Conservation (phyloP, 2,329 filamentous ascomycete genomes). For the Diaporthe helianthi region DNA sequence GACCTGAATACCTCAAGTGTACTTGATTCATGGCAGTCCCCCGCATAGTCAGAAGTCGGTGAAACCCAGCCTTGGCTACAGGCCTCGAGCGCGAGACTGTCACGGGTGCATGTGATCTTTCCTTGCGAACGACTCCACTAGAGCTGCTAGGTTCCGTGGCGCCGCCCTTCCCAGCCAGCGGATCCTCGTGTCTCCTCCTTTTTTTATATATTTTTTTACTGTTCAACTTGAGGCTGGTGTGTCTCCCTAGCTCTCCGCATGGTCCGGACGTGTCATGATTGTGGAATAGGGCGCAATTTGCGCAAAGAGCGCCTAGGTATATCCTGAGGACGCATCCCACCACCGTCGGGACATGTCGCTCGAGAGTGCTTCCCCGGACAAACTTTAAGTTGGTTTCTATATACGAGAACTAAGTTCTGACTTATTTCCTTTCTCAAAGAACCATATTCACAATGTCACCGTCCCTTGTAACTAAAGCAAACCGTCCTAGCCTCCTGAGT, state of each 20-base stretch:
- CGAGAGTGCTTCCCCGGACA: not conserved
- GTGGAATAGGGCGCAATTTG: not conserved
- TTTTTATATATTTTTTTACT: too few species aligned
- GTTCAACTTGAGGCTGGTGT: not conserved
- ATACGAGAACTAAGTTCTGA: too few species aligned
- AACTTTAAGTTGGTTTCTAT: too few species aligned
- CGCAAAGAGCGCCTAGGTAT: not conserved
- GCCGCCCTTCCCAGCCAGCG: not conserved
- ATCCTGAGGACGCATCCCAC: not conserved
- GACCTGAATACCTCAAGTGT: not conserved
- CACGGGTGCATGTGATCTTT: conserved; percentile 21
- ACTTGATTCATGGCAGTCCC: not conserved
- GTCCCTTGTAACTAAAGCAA: not conserved
- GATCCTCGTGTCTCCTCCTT: not conserved
- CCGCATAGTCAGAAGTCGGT: not conserved
- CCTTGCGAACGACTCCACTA: not conserved
- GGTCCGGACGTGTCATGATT: too few species aligned
- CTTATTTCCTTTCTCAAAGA: not conserved
- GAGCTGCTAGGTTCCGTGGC: not conserved
- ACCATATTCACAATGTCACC: not conserved
- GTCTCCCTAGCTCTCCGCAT: not conserved
- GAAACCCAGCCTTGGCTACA: not conserved
- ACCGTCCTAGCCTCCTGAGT: not conserved
- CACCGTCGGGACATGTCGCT: not conserved
- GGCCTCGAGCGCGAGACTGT: not conserved